Percentiles rank a stretch among this genome's conserved stretches.
Conservation (phyloP, 371 early-diverging fungal species). For the Nematocida minor region DNA sequence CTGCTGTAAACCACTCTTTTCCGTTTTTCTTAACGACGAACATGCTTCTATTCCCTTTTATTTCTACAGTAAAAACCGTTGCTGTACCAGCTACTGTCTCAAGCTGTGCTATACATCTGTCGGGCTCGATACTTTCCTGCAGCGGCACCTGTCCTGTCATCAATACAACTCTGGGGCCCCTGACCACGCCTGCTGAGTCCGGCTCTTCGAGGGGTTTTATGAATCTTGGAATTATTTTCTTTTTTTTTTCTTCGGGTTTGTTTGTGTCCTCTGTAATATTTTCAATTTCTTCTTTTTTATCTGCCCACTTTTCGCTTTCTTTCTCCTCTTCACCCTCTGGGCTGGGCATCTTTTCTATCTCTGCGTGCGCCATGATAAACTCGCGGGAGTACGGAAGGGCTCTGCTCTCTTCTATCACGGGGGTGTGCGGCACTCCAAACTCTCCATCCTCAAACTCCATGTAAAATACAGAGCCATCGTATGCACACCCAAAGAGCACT, state of each 20-base stretch:
- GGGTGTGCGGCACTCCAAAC: conserved; percentile 65
- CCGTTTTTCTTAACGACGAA: conserved; percentile 38
- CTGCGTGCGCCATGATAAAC: not conserved
- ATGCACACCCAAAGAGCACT: conserved; percentile 74
- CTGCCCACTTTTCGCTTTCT: not conserved
- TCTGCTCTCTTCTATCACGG: not conserved
- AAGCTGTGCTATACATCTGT: not conserved
- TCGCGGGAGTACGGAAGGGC: conserved; percentile 11
- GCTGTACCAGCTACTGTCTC: conserved; percentile 9
- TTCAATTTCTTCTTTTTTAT: not conserved
- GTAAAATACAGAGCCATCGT: conserved; percentile 78
- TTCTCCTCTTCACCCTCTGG: not conserved
- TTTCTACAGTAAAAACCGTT: conserved; percentile 40
- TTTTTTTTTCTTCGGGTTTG: conserved; percentile 17
- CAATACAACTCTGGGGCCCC: conserved; percentile 18
- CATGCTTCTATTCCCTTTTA: conserved; percentile 21
- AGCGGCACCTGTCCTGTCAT: not conserved
- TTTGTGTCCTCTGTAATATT: not conserved
- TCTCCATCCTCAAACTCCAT: conserved; percentile 69
- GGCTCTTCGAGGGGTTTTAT: conserved; percentile 21
- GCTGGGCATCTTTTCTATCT: not conserved
- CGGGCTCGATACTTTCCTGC: not conserved
- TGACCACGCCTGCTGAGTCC: not conserved
- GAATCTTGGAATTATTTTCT: conserved; percentile 49
- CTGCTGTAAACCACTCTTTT: conserved; percentile 44